A percentile compares a stretch with the other conserved stretches of the same genome.
These are phyloP conservation scores for Discostella pseudostelligera DNA, from an alignment of 108 stramenopile genomes.

Conservation along the genomic window DNA sequence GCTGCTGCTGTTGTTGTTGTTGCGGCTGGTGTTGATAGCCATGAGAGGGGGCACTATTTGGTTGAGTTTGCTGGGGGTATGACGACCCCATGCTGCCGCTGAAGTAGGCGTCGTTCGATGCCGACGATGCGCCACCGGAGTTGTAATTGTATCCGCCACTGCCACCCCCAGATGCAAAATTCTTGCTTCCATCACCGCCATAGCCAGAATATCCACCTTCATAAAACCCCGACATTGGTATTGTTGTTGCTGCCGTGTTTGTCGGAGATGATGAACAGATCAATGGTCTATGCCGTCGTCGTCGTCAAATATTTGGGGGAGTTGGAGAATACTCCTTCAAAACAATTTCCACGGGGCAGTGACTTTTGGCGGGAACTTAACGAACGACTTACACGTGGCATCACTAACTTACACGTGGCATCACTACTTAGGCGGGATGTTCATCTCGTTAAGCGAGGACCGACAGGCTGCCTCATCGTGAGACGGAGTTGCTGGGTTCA, in stretches of 20 bases:
- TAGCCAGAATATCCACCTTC: constrained; percentile 43
- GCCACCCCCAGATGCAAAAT: constrained; percentile 13
- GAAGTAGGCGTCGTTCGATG: constrained; percentile 32
- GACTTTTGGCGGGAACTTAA: no score
- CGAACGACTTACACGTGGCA: no score
- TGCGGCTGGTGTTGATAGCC: constrained; percentile 34
- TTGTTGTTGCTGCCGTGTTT: not conserved
- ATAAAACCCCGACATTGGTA: constrained; percentile 26
- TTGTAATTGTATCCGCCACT: constrained; percentile 31
- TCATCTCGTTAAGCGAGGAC: constrained; percentile 44
- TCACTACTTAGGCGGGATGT: constrained; percentile 14
- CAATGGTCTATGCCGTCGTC: no score
- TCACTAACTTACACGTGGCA: no score
- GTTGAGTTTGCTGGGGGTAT: constrained; percentile 42
- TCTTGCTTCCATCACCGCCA: constrained; percentile 20
- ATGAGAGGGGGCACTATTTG: constrained; percentile 22
- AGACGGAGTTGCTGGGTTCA: constrained; percentile 29
- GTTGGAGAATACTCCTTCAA: no score
- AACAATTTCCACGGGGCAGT: no score
- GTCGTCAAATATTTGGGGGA: no score
- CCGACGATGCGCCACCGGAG: constrained; percentile 12
- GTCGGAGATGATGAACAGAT: no score
- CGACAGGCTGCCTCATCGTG: constrained; percentile 41
- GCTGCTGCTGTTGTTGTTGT: constrained; percentile 39
- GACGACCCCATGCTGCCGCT: constrained; percentile 41